Evolutionary conservation across 2,329 filamentous ascomycete species (phyloP).

Genomic region (Hypoxylon sp.): DNA sequence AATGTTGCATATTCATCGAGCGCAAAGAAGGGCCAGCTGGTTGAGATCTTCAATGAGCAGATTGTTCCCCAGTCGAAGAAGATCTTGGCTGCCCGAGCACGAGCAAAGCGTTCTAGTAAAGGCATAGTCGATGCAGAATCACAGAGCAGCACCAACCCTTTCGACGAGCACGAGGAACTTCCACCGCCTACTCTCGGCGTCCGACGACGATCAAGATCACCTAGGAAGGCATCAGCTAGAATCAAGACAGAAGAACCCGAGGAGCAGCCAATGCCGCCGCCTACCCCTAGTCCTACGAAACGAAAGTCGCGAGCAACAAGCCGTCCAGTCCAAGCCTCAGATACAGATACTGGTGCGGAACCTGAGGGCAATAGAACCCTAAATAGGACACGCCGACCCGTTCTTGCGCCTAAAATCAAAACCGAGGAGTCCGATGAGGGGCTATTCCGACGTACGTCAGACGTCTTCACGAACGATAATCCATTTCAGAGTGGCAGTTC

Average conservation of each 20-base stretch:
- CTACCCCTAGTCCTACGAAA: constrained; percentile 66
- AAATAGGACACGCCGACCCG: constrained; percentile 57
- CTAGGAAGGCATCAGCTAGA: constrained; percentile 67
- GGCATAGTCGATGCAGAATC: constrained; percentile 83
- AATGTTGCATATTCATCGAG: constrained; percentile 87
- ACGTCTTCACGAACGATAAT: constrained; percentile 88
- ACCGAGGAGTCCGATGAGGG: constrained; percentile 67
- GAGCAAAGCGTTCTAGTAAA: constrained; percentile 86
- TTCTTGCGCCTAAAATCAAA: constrained; percentile 65
- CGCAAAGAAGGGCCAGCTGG: constrained; percentile 90
- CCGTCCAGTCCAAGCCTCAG: constrained; percentile 67
- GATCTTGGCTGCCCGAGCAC: constrained; percentile 80
- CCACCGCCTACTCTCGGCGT: constrained; percentile 64
- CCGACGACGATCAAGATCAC: constrained; percentile 67
- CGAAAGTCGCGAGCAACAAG: constrained; percentile 68
- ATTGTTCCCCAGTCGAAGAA: constrained; percentile 84
- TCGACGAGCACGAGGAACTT: constrained; percentile 71
- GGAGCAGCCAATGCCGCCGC: constrained; percentile 54
- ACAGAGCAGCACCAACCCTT: constrained; percentile 73
- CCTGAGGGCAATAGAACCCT: constrained; percentile 55
- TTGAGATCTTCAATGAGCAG: constrained; percentile 85
- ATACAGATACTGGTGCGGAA: constrained; percentile 65
- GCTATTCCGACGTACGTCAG: constrained; percentile 58
- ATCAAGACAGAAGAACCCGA: constrained; percentile 69
- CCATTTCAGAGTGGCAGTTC: constrained; percentile 92